phyloP scores from a whole-genome alignment of 164 flowering plant species.

The Vitis labrusca region DNA sequence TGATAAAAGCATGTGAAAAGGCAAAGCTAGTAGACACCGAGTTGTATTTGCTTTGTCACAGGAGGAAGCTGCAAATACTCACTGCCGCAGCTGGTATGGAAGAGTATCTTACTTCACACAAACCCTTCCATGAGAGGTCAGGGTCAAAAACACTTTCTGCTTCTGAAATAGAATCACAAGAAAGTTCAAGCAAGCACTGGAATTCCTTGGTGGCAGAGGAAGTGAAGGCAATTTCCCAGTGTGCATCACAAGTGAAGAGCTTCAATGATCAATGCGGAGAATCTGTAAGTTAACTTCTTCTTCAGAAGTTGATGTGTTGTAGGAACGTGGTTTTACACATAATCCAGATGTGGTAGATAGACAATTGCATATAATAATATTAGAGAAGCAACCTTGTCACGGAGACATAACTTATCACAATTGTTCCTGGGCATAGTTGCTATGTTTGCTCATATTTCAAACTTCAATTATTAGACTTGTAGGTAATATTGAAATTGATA shows the following conservation, averaged over 20 bases:
- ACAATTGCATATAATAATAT: not conserved
- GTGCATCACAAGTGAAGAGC: conserved; percentile 62
- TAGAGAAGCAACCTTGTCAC: too few relatives aligned
- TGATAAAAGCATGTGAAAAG: conserved; percentile 72
- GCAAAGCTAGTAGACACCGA: conserved; percentile 53
- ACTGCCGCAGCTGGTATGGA: conserved; percentile 61
- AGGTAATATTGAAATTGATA: too few relatives aligned
- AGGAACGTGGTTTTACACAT: not conserved
- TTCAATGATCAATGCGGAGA: conserved; percentile 40
- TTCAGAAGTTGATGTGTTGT: not conserved
- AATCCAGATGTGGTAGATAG: not conserved
- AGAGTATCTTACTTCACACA: conserved; percentile 30
- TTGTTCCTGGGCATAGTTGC: too few relatives aligned
- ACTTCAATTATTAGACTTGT: too few relatives aligned
- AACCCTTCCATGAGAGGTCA: conserved; percentile 25
- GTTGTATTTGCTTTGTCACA: conserved; percentile 58
- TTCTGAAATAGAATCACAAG: conserved; percentile 44
- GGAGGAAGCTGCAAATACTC: conserved; percentile 69
- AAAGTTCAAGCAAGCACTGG: conserved; percentile 44
- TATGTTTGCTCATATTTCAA: not conserved
- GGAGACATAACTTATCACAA: too few relatives aligned
- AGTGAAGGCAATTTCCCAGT: conserved; percentile 65
- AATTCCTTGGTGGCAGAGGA: conserved; percentile 62
- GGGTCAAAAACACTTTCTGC: conserved; percentile 20
- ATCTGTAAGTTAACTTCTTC: conserved; percentile 48